Evolutionary conservation across 1,139 yeast species (phyloP), one percentile per base, ranked within the genome.

Genomic region (Debaryomyces udenii): DNA sequence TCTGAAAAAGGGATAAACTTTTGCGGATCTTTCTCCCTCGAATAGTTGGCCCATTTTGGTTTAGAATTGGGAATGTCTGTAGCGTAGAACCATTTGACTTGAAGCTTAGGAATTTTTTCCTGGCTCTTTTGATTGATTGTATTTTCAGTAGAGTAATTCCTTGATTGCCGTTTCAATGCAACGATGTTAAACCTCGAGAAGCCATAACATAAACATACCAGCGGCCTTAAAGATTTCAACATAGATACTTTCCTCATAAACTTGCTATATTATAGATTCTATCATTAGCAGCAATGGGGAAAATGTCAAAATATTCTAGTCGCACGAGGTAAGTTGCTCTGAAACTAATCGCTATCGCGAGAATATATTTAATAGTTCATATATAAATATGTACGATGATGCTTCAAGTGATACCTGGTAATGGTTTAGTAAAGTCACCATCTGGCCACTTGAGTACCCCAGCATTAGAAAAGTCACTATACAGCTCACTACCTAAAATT

Each of bases 51-150:
- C 66, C 83, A 77, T 6, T 63, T 68, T 0, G 96, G 96, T 59
- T 86, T 86, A 4, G 78, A 63, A 15, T 71, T 61, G 1, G 96
- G 96, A 4, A 80, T 62, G 56, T 89, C 96, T 0, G 90, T 82
- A 1, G 96, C 94, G 55, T 88, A 85, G 57, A 80, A 88, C 96
- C 96, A 89, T 48, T 68, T 64, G 17, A 65, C 54, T 3, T 38
- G 40, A 2, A 55, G 45, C 13, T 45, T 44, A 1, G 62, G 59
- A 17, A 34, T n/a, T 9, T 15, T 9, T 9, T 3, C 18, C n/a
- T 16, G 27, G 11, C 3, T 18, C 6, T 17, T 18, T 15, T 9
- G 18, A 15, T 33, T n/a, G 5, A 20, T 7, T 15, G 31, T 17
- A 20, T 20, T 28, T n/a, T 22, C 13, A 10, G 32, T 35, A 15